These are phyloP conservation scores for Scheffersomyces insectosa DNA, from an alignment of 1,139 yeast species.

Conservation along the genomic window DNA sequence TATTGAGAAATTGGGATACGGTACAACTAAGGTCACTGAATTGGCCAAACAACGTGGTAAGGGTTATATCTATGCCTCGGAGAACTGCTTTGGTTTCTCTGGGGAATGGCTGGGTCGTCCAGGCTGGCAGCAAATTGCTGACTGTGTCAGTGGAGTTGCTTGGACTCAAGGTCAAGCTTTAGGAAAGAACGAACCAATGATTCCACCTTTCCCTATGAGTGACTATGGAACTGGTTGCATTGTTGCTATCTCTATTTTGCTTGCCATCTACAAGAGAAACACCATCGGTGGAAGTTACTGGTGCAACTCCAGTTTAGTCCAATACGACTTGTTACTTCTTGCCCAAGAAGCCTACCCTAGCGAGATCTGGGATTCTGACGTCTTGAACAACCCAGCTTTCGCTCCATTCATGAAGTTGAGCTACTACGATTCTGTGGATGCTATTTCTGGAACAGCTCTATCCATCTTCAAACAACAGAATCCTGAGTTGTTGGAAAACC, in stretches of 20 bases:
- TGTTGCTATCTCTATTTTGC: slow-evolving; percentile 30
- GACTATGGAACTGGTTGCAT: slow-evolving; percentile 36
- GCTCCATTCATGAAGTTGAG: slow-evolving; percentile 17
- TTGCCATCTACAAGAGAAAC: slow-evolving; percentile 26
- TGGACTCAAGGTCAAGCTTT: slow-evolving; percentile 30
- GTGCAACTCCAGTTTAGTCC: slow-evolving; percentile 30
- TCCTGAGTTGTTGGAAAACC: slow-evolving; percentile 17
- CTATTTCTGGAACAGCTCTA: slow-evolving; percentile 26
- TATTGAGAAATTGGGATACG: slow-evolving; percentile 27
- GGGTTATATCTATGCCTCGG: slow-evolving; percentile 32
- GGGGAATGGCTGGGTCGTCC: slow-evolving; percentile 31
- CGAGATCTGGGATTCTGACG: slow-evolving; percentile 19
- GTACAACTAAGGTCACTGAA: slow-evolving; percentile 21
- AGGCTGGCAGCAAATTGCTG: slow-evolving; percentile 41
- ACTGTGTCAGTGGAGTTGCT: slow-evolving; percentile 33
- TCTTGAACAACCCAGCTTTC: slow-evolving; percentile 15
- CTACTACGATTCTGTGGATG: slow-evolving; percentile 31
- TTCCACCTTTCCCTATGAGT: slow-evolving; percentile 37
- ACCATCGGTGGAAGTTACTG: slow-evolving; percentile 30
- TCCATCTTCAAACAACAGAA: slow-evolving; percentile 18
- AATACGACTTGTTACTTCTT: slow-evolving; percentile 29
- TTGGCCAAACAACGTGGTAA: slow-evolving; percentile 26
- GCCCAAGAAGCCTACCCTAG: slow-evolving; percentile 25
- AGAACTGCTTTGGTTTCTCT: slow-evolving; percentile 32
- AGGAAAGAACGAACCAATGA: slow-evolving; percentile 31